A percentile compares a stretch with the other conserved stretches of the same genome.
Conservation (phyloP, 305 asterid genomes). For the Plantago rigida region DNA sequence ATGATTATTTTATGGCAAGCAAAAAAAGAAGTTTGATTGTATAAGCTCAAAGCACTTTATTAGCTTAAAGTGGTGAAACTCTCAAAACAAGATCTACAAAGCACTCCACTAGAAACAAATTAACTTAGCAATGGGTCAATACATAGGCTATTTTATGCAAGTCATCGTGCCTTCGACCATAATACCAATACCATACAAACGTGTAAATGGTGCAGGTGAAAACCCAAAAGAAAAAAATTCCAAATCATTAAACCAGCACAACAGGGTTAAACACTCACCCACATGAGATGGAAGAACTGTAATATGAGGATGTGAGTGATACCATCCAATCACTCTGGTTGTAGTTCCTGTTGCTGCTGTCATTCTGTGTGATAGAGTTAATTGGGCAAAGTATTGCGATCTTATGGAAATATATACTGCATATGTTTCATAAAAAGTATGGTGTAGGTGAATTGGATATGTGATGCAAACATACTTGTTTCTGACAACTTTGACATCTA, state of each 20-base stretch:
- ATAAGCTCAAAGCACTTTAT: background rate
- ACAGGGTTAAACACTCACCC: slow-evolving; percentile 46
- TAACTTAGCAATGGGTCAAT: no score
- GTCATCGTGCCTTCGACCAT: background rate
- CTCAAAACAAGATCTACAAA: background rate
- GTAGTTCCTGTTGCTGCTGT: slow-evolving; percentile 66
- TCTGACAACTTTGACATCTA: no score
- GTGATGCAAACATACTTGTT: no score
- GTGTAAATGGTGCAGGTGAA: background rate
- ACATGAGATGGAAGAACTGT: slow-evolving; percentile 99
- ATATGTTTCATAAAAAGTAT: background rate
- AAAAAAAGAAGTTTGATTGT: background rate
- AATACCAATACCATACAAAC: background rate
- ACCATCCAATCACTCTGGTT: slow-evolving; percentile 99
- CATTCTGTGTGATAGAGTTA: slow-evolving; percentile 82
- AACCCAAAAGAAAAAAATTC: slow-evolving; percentile 6
- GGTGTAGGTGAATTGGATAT: background rate
- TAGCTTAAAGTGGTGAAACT: background rate
- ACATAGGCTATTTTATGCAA: background rate
- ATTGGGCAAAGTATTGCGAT: slow-evolving; percentile 36
- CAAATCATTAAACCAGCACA: slow-evolving; percentile 1
- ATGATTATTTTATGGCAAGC: background rate
- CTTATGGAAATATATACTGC: background rate
- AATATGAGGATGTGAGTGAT: slow-evolving; percentile 98
- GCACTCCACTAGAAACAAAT: no score